Base-by-base conservation (phyloP, 2,329 filamentous ascomycete genomes). In the Sphaerulina populicola region DNA sequence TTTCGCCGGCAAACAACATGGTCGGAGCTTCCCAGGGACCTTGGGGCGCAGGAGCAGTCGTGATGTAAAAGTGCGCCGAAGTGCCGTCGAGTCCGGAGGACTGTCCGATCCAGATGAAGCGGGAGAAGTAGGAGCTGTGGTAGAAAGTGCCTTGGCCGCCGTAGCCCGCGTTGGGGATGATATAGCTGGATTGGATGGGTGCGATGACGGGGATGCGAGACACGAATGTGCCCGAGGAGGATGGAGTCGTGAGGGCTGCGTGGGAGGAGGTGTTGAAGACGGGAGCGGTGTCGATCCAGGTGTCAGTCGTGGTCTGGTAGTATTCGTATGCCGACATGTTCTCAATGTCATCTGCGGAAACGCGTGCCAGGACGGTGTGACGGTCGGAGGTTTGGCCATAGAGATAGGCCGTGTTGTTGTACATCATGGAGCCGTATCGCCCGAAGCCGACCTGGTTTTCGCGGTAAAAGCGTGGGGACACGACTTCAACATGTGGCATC, bases 61-160 rank as follows among this genome's bases (percentile, higher is more conserved):
- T 59, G 47, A 62, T 61, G 35, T 55, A 62, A 54, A 62, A 64
- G 12, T 57, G 55, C 1, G 63, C 59, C 2, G 47, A 45, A n/a
- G 41, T 43, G n/a, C 44, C 44, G 27, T 45, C 47, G 7, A 56
- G 42, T 3, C 46, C 47, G 10, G 31, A 37, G 15, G 41, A 40
- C 14, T 62, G 57, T 1, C 65, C 65, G 35, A 68, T 62, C 65
- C 61, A 66, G 29, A 66, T 55, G 55, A 59, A 66, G 2, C 57
- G 51, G 5, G 56, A 18, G 53, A 61, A 63, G 42, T 58, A 49
- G 9, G 52, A 50, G 40, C 59, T 63, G 52, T 62, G 62, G 51
- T 65, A 66, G 48, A 59, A 64, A 2, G 60, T 65, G 7, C 62
- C 61, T 42, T 65, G 62, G 8, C 58, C 60, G 12, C 60, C 62